Evolutionary conservation across 495 filamentous ascomycete species (phyloP).

Genomic region (Aspergillus taichungensis): DNA sequence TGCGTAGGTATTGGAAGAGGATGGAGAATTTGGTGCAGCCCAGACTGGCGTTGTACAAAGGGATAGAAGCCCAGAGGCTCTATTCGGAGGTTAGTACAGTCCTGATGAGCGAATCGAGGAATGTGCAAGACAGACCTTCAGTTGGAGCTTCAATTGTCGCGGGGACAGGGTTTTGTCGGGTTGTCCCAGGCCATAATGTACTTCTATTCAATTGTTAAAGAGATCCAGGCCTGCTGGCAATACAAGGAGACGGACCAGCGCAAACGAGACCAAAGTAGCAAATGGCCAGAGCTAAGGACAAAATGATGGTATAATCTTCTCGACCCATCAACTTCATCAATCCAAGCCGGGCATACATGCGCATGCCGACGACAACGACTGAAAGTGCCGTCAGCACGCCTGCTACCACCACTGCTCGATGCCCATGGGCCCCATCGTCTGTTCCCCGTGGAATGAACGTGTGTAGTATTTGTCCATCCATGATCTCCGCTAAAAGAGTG

Average conservation of each 20-base stretch:
- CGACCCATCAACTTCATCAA: conserved; percentile 29
- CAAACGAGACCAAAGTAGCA: conserved; percentile 26
- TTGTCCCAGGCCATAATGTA: conserved; percentile 23
- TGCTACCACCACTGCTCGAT: conserved; percentile 29
- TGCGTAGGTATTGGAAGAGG: conserved; percentile 40
- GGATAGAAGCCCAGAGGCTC: conserved; percentile 32
- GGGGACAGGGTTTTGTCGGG: conserved; percentile 15
- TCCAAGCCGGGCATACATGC: conserved; percentile 24
- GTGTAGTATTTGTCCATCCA: conserved; percentile 12
- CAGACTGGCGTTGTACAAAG: conserved; percentile 34
- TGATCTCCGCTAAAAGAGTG: conserved; percentile 12
- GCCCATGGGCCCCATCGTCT: conserved; percentile 19
- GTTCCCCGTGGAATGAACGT: conserved; percentile 12
- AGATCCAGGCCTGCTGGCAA: background rate
- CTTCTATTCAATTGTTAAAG: conserved; percentile 14
- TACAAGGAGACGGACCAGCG: conserved; percentile 17
- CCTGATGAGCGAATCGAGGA: no score
- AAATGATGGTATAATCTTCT: conserved; percentile 29
- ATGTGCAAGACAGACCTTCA: conserved; percentile 18
- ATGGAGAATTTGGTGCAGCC: conserved; percentile 39
- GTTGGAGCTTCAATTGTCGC: conserved; percentile 15
- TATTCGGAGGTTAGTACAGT: conserved; percentile 1
- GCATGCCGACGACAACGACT: conserved; percentile 22
- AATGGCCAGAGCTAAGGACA: conserved; percentile 23
- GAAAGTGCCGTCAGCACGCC: conserved; percentile 23